These are phyloP conservation scores for Exophiala sideris DNA, from an alignment of 2,329 filamentous ascomycete species.

Conservation along the genomic window DNA sequence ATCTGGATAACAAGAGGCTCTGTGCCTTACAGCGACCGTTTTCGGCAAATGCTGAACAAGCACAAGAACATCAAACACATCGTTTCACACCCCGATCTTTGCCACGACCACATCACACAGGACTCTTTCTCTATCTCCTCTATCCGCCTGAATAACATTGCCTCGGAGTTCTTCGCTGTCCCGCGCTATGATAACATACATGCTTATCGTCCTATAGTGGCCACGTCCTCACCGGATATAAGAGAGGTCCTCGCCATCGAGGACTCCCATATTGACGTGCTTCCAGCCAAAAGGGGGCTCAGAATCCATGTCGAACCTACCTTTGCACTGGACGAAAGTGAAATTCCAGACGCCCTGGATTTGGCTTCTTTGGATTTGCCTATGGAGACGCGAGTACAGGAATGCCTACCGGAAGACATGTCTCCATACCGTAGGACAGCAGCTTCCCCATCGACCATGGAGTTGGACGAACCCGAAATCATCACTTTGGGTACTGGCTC, in stretches of 20 bases:
- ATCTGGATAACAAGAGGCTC: slow-evolving; percentile 78
- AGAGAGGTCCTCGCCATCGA: neutral
- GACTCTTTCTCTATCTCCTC: slow-evolving; percentile 64
- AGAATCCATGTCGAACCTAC: slow-evolving; percentile 46
- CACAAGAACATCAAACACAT: slow-evolving; percentile 66
- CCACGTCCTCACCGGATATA: neutral
- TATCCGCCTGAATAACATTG: slow-evolving; percentile 68
- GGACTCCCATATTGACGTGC: slow-evolving; percentile 15
- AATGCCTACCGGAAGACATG: slow-evolving; percentile 18
- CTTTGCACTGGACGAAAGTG: slow-evolving; percentile 36
- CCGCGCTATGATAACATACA: slow-evolving; percentile 61
- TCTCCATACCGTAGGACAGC: neutral
- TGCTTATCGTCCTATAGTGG: slow-evolving; percentile 5
- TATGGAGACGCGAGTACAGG: slow-evolving; percentile 32
- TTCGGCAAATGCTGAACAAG: slow-evolving; percentile 68
- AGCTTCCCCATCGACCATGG: slow-evolving; percentile 60
- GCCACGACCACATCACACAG: slow-evolving; percentile 71
- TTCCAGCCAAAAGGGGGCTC: slow-evolving; percentile 41
- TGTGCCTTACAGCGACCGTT: slow-evolving; percentile 58
- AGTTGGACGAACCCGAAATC: slow-evolving; percentile 73
- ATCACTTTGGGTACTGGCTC: slow-evolving; percentile 89
- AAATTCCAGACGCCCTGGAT: slow-evolving; percentile 32
- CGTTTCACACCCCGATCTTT: slow-evolving; percentile 70
- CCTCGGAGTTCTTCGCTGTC: slow-evolving; percentile 68
- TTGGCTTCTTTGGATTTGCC: slow-evolving; percentile 14